These are phyloP conservation scores for Colletotrichum sp. DNA, from an alignment of 2,329 filamentous ascomycete species.

Conservation along the genomic window DNA sequence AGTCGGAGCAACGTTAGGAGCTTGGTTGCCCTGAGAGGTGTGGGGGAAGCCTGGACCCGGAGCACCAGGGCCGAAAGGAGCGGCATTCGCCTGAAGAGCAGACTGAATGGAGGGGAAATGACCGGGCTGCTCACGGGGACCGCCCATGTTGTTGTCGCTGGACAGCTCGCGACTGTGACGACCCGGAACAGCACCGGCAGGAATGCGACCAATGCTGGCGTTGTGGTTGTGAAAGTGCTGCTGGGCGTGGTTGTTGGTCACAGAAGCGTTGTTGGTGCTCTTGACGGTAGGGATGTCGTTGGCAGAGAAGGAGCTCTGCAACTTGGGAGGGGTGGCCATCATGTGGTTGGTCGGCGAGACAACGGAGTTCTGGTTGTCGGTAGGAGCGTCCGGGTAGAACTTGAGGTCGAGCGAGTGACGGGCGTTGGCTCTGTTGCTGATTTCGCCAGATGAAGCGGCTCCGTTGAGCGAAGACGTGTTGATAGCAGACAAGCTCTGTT, in stretches of 20 bases:
- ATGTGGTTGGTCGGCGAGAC: slow-evolving; percentile 53
- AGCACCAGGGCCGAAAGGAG: slow-evolving; percentile 75
- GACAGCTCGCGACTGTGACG: slow-evolving; percentile 79
- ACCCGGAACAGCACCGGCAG: slow-evolving; percentile 66
- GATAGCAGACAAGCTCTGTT: slow-evolving; percentile 61
- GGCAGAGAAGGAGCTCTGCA: slow-evolving; percentile 88
- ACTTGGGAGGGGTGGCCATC: slow-evolving; percentile 71
- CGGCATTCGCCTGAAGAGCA: slow-evolving; percentile 78
- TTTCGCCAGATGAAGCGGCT: slow-evolving; percentile 45
- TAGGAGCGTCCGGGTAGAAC: slow-evolving; percentile 51
- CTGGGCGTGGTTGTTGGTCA: slow-evolving; percentile 63
- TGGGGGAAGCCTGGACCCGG: slow-evolving; percentile 31
- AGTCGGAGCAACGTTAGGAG: neutral
- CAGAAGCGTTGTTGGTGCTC: slow-evolving; percentile 51
- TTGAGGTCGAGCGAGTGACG: slow-evolving; percentile 64
- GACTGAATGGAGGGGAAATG: slow-evolving; percentile 70
- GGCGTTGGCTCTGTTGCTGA: slow-evolving; percentile 51
- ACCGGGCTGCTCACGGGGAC: slow-evolving; percentile 47
- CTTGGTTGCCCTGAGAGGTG: slow-evolving; percentile 29
- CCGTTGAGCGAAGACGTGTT: slow-evolving; percentile 41
- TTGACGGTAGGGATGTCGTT: slow-evolving; percentile 90
- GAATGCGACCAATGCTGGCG: slow-evolving; percentile 81
- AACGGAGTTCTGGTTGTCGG: slow-evolving; percentile 40
- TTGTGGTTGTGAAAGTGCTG: slow-evolving; percentile 79
- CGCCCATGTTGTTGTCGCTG: slow-evolving; percentile 45